phyloP scores from a whole-genome alignment of 805 yeast genomes.

The Pichia pseudocactophila region DNA sequence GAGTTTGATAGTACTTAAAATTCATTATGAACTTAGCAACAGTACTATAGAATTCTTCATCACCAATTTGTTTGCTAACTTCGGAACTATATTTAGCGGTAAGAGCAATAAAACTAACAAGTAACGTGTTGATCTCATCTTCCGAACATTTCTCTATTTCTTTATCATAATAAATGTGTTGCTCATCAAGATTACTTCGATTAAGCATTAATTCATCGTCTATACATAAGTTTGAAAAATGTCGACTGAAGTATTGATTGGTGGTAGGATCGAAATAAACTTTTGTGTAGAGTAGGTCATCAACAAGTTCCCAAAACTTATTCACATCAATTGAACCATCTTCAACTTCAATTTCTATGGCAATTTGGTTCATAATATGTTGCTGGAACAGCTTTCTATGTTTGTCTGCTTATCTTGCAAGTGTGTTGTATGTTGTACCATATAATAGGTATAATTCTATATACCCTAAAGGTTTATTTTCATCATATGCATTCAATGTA shows the following conservation, averaged over 20 bases:
- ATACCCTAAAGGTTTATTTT: no score
- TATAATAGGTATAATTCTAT: no score
- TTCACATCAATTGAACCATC: constrained; percentile 13
- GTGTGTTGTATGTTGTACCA: no score
- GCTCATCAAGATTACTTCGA: constrained; percentile 1
- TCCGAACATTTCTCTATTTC: constrained; percentile 18
- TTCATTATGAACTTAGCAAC: constrained; percentile 21
- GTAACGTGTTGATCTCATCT: constrained; percentile 27
- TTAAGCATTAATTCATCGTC: constrained; percentile 5
- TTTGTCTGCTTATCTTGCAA: no score
- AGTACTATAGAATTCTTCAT: constrained; percentile 21
- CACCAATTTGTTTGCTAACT: constrained; percentile 13
- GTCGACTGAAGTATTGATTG: constrained; percentile 17
- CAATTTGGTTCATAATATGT: not conserved
- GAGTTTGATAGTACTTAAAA: constrained; percentile 26
- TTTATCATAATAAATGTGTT: constrained; percentile 3
- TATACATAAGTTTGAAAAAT: constrained; percentile 8
- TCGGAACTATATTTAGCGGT: constrained; percentile 24
- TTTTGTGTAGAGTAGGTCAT: constrained; percentile 23
- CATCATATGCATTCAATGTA: no score
- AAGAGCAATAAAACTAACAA: constrained; percentile 27
- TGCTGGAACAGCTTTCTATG: no score
- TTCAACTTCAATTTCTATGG: not conserved
- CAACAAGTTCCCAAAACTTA: constrained; percentile 27
- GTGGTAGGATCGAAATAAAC: constrained; percentile 20